phyloP scores from a whole-genome alignment of 192 early-diverging fungal species.

The Gamsiella multidivaricata region DNA sequence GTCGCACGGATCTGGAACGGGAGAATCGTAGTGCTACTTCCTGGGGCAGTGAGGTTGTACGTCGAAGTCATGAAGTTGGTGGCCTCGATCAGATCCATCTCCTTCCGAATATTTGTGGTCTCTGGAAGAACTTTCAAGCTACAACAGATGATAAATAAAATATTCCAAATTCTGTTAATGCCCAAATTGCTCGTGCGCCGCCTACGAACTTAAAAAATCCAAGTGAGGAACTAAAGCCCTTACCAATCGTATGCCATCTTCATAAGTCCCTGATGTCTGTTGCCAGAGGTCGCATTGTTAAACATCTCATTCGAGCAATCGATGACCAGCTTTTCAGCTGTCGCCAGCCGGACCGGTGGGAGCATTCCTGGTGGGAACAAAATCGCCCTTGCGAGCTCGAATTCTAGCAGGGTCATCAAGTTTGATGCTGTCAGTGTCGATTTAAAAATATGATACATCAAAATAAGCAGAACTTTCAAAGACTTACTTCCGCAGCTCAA shows the following conservation, averaged over 20 bases:
- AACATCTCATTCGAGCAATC: slow-evolving; percentile 77
- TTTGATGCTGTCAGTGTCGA: no score
- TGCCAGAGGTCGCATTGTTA: slow-evolving; percentile 78
- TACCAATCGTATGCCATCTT: slow-evolving; percentile 82
- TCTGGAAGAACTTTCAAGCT: slow-evolving; percentile 72
- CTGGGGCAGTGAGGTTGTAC: slow-evolving; percentile 58
- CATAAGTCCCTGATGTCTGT: slow-evolving; percentile 72
- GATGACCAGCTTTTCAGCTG: slow-evolving; percentile 71
- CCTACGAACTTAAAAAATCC: no score
- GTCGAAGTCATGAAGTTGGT: slow-evolving; percentile 70
- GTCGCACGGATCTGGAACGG: slow-evolving; percentile 79
- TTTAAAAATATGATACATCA: background rate
- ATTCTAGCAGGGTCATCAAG: slow-evolving; percentile 45
- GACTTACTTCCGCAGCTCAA: slow-evolving; percentile 71
- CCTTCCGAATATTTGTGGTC: slow-evolving; percentile 62
- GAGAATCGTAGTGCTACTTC: slow-evolving; percentile 59
- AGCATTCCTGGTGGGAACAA: slow-evolving; percentile 56
- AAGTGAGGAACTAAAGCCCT: background rate
- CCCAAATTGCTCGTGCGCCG: no score
- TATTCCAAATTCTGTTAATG: background rate
- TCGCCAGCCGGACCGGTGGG: slow-evolving; percentile 52
- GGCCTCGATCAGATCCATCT: slow-evolving; percentile 78
- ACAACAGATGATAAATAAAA: background rate
- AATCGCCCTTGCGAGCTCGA: slow-evolving; percentile 67
- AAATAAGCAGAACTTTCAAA: background rate